Conservation (phyloP, 2,329 filamentous ascomycete genomes). For the Epichloe amarillans region DNA sequence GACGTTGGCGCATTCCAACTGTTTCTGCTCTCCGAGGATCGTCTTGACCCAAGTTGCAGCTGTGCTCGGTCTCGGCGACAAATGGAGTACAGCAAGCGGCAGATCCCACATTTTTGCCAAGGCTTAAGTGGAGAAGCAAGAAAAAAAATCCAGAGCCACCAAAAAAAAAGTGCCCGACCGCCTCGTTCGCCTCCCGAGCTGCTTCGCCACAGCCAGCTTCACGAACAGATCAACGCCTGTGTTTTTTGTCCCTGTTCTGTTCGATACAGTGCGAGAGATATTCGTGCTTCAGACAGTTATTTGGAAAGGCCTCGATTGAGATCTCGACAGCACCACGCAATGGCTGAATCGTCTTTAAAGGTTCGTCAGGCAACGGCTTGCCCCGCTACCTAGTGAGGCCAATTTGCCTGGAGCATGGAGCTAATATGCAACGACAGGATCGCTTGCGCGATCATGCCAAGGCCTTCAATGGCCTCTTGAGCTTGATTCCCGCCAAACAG, state of each 20-base stretch:
- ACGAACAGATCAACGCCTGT: not conserved
- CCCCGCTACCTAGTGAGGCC: slow-evolving; percentile 13
- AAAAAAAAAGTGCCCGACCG: slow-evolving; percentile 7
- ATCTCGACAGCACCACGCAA: slow-evolving; percentile 10
- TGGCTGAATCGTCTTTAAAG: slow-evolving; percentile 34
- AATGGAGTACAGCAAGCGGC: not conserved
- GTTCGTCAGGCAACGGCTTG: slow-evolving; percentile 23
- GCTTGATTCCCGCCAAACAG: slow-evolving; percentile 77
- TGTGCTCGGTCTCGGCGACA: too few relatives aligned
- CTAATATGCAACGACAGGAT: slow-evolving; percentile 27
- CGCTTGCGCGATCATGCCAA: slow-evolving; percentile 48
- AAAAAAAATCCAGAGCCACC: slow-evolving; percentile 8
- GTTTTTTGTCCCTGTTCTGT: not conserved
- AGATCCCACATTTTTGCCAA: not conserved
- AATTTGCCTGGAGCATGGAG: not conserved
- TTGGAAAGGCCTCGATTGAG: not conserved
- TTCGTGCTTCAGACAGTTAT: not conserved
- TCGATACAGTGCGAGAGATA: not conserved
- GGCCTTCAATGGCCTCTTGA: slow-evolving; percentile 77
- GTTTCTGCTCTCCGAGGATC: too few relatives aligned
- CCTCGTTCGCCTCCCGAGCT: not conserved
- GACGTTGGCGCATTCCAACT: too few relatives aligned
- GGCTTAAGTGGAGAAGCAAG: slow-evolving; percentile 2
- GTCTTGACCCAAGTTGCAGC: too few relatives aligned
- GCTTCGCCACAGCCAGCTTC: not conserved